Base-by-base conservation (phyloP, 495 filamentous ascomycete genomes). In the Aspergillus olivimuriae region DNA sequence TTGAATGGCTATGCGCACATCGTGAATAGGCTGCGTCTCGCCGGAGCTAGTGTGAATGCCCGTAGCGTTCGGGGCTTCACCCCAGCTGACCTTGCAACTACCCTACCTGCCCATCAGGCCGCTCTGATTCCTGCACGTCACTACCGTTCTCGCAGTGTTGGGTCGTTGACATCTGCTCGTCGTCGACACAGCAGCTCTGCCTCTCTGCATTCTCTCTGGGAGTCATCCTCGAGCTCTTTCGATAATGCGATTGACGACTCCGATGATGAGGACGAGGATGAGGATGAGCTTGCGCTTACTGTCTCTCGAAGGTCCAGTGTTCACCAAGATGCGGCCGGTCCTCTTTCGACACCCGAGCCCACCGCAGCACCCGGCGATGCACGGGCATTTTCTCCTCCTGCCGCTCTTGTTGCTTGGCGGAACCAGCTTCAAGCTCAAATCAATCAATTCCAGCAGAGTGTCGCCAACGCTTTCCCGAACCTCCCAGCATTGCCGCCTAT, bases 371-470 rank as follows among this genome's bases (percentile, higher is more conserved):
- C 58, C 10, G 55, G 49, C 11, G 54, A 66, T 50, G 55, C 54
- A 18, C 58, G 56, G 20, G 55, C 61, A 18, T 72, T 75, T 34
- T 71, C 77, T 10, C 75, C 82, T 16, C 71, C 77, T 2, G 77
- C 83, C 14, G 73, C 82, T 19, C 76, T 87, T 61, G 69, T 80
- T 21, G 85, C 84, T 18, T 82, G 87, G 74, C 78, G 83, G 44
- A 84, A 91, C 40, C 83, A 88, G 39, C 64, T 94, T 14, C 76
- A 81, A 32, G 74, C 77, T 3, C 89, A 92, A 53, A 77, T 92
- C 52, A 84, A 91, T 40, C 82, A 89, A 28, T 73, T 89, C 48
- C 88, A 91, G 51, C 81, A 89, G 49, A 78, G 72, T 12, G 77
- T 86, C 41, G 69, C 81, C 18, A 69, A 81, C 50, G 83, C 78